Evolutionary conservation across 805 yeast species (phyloP), one percentile per base, ranked within the genome.

Genomic region (Metschnikowia sp.): DNA sequence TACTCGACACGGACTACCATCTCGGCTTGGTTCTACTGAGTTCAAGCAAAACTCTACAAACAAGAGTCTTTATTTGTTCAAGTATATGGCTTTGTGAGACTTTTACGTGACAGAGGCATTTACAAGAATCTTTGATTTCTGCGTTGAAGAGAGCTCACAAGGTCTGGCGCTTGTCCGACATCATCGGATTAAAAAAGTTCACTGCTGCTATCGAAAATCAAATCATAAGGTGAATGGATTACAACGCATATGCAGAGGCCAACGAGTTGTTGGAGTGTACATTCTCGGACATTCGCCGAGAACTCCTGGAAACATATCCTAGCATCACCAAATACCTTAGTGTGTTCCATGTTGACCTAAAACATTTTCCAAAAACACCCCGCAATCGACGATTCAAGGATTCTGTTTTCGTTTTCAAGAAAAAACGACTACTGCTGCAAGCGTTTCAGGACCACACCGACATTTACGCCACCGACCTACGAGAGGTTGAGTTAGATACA

Each of bases 341-440:
- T 19, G 56, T 56, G 38, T 64, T 64, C 47, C 63, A 60, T 8
- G 46, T 50, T 10, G 42, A 50, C 18, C 37, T 36, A 10, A 33
- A 32, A 3, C n/a, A 32, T 18, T 7, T 34, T 47, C 39, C 42
- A 30, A 15, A n/a, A 33, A 26, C 35, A 13, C 18, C 34, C 12
- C 29, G 29, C 18, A 11, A 22, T 7, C 36, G 48, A 15, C 48
- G 48, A n/a, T 40, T 51, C 36, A 44, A 54, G 35, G 51, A 52
- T 37, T 54, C 57, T 10, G 54, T 64, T 2, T 58, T 62, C 10
- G 68, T 65, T 12, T 66, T 66, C 49, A 62, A 65, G 43, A 62
- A 61, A 57, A 66, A 66, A 44, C 54, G 59, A 22, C 46, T 64
- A 9, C 47, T 48, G 36, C 54, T 54, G 46, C 36, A 51, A 13